Evolutionary conservation across 208 protist species (phyloP), one percentile per base, ranked within the genome.

Genomic region (Trypanosoma congolense): DNA sequence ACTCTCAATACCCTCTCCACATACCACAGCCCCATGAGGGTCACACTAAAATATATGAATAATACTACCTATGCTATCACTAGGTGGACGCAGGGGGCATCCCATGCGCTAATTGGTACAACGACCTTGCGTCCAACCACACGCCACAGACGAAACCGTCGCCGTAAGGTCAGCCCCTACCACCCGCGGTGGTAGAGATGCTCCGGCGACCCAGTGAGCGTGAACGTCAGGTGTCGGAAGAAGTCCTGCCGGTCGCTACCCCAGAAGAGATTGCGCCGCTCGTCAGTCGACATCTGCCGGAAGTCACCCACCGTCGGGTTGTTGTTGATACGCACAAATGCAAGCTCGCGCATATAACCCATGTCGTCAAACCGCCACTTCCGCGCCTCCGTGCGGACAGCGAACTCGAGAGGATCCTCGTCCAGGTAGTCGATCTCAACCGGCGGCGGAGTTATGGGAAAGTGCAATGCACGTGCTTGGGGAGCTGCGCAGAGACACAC

Each of bases 111-210:
- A 38, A 6, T 12, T 16, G 33, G 12, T 6, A 6, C 33, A 16
- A 12, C 33, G 33, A 38, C 12, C 9, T n/a, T n/a, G n/a, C n/a
- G n/a, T n/a, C n/a, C n/a, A n/a, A n/a, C n/a, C n/a, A n/a, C n/a
- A n/a, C n/a, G n/a, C 10, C 35, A 40, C 35, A 8, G 10, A 14
- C 10, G 10, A 14, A 40, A 8, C 35, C 35, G 14, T n/a, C 8
- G 10, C 12, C 42, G 21, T 24, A 9, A n/a, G 10, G 10, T 5
- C 42, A 9, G 42, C 10, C 10, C 4, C 31, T 86, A 90, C 81
- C 80, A 93, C 48, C 82, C 86, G 58, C 79, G 78, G 72, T 93
- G 86, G 70, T 93, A 93, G 14, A 93, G 80, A 65, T 93, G 86
- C 80, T 93, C 86, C 24, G 81, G 86, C 16, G 56, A 53, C 43